phyloP scores from a whole-genome alignment of 176 grass and related monocot species.

The Cenchrus americanus region DNA sequence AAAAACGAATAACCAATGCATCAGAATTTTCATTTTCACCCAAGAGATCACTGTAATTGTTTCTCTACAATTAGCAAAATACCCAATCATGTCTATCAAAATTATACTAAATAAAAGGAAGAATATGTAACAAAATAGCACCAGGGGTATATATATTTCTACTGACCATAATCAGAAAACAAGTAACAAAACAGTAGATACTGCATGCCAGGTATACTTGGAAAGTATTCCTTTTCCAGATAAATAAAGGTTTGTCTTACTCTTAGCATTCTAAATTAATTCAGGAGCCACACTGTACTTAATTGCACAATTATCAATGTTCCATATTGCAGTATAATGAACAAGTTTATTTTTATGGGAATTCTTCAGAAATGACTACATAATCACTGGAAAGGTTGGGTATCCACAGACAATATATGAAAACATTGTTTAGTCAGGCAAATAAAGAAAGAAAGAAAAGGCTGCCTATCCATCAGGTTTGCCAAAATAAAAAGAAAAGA shows the following conservation, averaged over 20 bases:
- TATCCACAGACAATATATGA: not conserved
- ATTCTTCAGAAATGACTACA: conserved; percentile 12
- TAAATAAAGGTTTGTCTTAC: not conserved
- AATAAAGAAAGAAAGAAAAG: not conserved
- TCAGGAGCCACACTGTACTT: not conserved
- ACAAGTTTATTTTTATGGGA: not conserved
- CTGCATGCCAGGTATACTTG: not conserved
- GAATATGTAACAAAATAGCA: not conserved
- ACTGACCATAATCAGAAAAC: conserved; percentile 9
- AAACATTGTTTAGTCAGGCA: not conserved
- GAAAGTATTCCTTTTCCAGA: not conserved
- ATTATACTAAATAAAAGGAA: conserved; percentile 1
- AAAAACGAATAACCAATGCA: not conserved
- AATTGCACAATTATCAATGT: not conserved
- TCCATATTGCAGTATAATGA: not conserved
- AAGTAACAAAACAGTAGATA: not conserved
- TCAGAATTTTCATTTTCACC: not conserved
- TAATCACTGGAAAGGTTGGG: conserved; percentile 25
- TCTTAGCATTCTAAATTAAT: conserved; percentile 10
- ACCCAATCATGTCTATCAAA: not conserved
- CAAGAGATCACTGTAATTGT: not conserved
- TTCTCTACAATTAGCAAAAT: not conserved
- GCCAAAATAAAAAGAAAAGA: not conserved
- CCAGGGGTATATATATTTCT: not conserved
- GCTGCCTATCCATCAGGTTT: not conserved